These are phyloP conservation scores for Pachysandra terminalis DNA, from an alignment of 164 flowering plant genomes.

Conservation along the genomic window DNA sequence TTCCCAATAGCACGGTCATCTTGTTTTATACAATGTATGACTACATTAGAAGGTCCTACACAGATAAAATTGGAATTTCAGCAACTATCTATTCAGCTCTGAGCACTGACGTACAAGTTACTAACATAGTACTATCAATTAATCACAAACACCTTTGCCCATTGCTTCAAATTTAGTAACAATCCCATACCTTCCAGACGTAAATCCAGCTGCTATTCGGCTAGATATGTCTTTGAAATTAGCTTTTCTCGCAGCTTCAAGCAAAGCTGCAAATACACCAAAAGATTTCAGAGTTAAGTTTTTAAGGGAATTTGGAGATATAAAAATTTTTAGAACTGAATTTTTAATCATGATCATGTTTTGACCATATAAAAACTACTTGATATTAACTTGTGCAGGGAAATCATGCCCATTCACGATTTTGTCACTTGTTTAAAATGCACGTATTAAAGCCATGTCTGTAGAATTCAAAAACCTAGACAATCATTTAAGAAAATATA, in stretches of 20 bases:
- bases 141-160: neutral
- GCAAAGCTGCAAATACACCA: conserved; percentile 63
- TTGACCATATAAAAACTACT: neutral
- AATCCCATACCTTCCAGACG: conserved; percentile 64
- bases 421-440: neutral
- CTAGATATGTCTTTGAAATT: conserved; percentile 60
- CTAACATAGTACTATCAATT: neutral
- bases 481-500: neutral
- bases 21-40: neutral
- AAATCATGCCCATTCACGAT: neutral
- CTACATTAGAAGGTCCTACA: neutral
- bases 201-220: conserved; percentile 76
- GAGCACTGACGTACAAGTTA: neutral
- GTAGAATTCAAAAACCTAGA: neutral
- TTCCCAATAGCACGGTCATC: neutral
- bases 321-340: too few species aligned
- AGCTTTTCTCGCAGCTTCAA: conserved; percentile 84
- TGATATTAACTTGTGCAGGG: neutral
- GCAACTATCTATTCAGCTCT: neutral
- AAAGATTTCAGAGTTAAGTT: conserved; percentile 1
- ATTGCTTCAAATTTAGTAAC: neutral
- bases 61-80: neutral
- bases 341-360: neutral
- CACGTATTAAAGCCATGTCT: neutral
- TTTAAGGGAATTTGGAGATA: neutral